Conservation (phyloP, 164 flowering plant genomes). For the Vitis rupestris region DNA sequence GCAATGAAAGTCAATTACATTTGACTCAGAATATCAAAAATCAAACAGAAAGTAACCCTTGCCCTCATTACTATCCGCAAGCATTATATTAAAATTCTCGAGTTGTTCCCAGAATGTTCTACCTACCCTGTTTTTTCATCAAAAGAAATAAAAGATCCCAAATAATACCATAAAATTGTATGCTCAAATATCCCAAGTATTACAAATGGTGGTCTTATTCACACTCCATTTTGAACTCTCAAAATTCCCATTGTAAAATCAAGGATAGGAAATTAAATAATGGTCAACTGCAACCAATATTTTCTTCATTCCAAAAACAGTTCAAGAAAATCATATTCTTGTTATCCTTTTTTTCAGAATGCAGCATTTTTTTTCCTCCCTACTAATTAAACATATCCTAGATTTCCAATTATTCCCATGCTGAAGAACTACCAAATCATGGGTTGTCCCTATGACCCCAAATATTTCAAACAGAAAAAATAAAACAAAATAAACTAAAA, state of each 20-base stretch:
- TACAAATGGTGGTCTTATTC: neutral
- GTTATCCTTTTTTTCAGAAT: neutral
- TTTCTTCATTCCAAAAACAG: neutral
- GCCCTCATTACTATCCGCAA: neutral
- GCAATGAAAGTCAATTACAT: constrained; percentile 69
- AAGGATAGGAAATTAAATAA: neutral
- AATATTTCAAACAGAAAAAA: neutral
- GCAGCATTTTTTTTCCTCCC: neutral
- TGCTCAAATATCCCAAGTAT: neutral
- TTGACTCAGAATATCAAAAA: constrained; percentile 32
- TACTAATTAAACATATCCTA: neutral
- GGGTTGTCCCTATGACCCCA: neutral
- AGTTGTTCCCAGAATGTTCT: neutral
- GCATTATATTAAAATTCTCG: neutral
- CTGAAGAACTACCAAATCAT: neutral
- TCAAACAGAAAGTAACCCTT: constrained; percentile 7
- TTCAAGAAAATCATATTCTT: neutral
- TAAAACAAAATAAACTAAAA: neutral
- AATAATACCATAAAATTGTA: neutral
- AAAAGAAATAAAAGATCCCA: neutral
- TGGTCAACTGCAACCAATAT: neutral
- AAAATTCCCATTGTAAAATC: neutral
- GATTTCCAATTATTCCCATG: neutral
- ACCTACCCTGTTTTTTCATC: neutral
- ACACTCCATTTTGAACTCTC: neutral